Conservation (phyloP, 1,284 basidiomycete species). For the Malassezia sp. region DNA sequence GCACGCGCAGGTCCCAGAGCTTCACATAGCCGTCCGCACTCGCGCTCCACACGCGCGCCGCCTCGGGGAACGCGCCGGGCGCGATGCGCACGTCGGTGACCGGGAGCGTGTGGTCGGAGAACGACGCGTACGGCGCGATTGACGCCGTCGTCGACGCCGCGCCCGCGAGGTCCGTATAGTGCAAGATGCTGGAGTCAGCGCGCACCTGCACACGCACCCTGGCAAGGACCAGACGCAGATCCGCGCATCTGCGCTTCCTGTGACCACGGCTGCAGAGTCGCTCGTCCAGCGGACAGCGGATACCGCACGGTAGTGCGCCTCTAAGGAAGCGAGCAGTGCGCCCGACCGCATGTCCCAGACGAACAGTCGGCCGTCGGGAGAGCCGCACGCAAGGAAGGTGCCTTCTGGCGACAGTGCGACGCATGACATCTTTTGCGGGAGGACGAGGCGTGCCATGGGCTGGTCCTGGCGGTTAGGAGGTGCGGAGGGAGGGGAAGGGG, state of each 20-base stretch:
- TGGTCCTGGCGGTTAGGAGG: no score
- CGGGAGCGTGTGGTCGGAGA: slow-evolving; percentile 83
- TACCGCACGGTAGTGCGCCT: slow-evolving; percentile 84
- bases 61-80: slow-evolving; percentile 61
- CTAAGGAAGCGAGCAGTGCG: slow-evolving; percentile 74
- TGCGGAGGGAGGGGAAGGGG: no score
- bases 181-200: no score
- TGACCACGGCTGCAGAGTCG: slow-evolving; percentile 68
- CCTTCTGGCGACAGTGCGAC: slow-evolving; percentile 64
- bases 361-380: slow-evolving; percentile 74
- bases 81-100: slow-evolving; percentile 72
- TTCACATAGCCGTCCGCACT: slow-evolving; percentile 86
- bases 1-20: slow-evolving; percentile 72
- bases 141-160: slow-evolving; percentile 29
- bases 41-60: slow-evolving; percentile 64
- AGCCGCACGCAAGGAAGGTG: slow-evolving; percentile 72
- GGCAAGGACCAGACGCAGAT: slow-evolving; percentile 79
- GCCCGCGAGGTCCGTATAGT: slow-evolving; percentile 29
- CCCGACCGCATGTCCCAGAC: slow-evolving; percentile 92
- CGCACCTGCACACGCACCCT: no score
- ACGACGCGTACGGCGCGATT: slow-evolving; percentile 63
- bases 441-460: slow-evolving; percentile 62
- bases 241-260: slow-evolving; percentile 77
- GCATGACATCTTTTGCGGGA: slow-evolving; percentile 76
- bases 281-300: slow-evolving; percentile 69